Percentiles rank a stretch among this genome's conserved stretches.
Conservation (phyloP, 345 rosid genomes). For the Euphorbia peplus region DNA sequence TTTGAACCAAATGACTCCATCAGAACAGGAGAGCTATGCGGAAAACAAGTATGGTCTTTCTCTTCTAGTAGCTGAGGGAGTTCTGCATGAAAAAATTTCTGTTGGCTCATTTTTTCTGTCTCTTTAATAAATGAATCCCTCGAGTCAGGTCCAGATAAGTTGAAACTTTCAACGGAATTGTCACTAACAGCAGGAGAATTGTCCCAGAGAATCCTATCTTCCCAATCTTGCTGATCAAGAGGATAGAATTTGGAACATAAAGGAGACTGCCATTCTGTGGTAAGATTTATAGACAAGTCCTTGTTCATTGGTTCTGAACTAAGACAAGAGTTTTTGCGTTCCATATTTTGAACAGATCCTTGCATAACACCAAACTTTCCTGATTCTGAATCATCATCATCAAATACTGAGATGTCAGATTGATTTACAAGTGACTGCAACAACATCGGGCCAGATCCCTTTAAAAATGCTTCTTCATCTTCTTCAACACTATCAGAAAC, state of each 20-base stretch:
- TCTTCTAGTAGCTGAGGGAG: conserved; percentile 30
- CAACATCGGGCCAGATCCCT: conserved; percentile 44
- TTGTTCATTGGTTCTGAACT: conserved; percentile 69
- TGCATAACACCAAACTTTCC: conserved; percentile 35
- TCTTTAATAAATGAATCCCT: conserved; percentile 34
- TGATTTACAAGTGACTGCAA: conserved; percentile 33
- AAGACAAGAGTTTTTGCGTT: conserved; percentile 41
- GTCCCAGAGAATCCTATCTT: conserved; percentile 80
- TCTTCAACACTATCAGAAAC: conserved; percentile 73
- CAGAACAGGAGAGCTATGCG: conserved; percentile 38
- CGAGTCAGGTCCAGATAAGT: conserved; percentile 36
- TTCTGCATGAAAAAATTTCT: conserved; percentile 29
- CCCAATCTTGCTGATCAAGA: conserved; percentile 95
- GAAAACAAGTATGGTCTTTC: conserved; percentile 27
- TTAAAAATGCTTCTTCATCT: conserved; percentile 78
- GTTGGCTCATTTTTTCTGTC: conserved; percentile 30
- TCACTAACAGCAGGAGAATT: conserved; percentile 48
- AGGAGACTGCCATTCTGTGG: conserved; percentile 50
- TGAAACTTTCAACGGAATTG: conserved; percentile 41
- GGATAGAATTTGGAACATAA: conserved; percentile 47
- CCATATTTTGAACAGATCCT: conserved; percentile 33
- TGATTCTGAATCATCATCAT: conserved; percentile 35
- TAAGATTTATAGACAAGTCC: conserved; percentile 34
- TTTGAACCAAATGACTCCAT: conserved; percentile 56
- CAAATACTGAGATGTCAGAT: conserved; percentile 39